Base-by-base conservation (phyloP, 2,329 filamentous ascomycete genomes). In the Xylariaceae sp. region DNA sequence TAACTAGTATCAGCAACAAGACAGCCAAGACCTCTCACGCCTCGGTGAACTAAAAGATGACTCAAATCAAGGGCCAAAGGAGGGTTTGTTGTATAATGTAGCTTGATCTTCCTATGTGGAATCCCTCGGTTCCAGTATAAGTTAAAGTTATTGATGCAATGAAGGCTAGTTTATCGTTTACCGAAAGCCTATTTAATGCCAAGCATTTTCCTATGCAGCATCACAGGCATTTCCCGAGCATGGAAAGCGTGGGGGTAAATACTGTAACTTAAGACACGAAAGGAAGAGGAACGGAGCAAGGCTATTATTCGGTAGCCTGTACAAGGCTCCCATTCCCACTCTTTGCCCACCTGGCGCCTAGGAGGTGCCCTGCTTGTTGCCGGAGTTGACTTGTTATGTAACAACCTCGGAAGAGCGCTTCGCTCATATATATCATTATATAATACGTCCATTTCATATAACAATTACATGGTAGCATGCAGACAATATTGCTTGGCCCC, bases 171-270 rank as follows among this genome's bases (percentile, higher is more conserved):
- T n/a, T 51, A 44, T 43, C 29, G 51, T 57, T 61, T 61, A 63
- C 61, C 59, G 61, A 63, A 55, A 52, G 32, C 48, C 49, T 43
- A 42, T 48, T 50, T 26, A 16, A 44, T 52, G 61, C 61, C 58
- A 61, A 63, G 61, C 58, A 52, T n/a, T n/a, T n/a, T n/a, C n/a
- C n/a, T n/a, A n/a, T n/a, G n/a, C n/a, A n/a, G n/a, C n/a, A n/a
- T n/a, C n/a, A n/a, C n/a, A n/a, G n/a, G n/a, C n/a, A n/a, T 52
- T 54, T 45, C 40, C 21, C 20, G 29, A 46, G 21, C 21, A 26
- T 18, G 21, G 21, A 56, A 50, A 48, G 50, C 61, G 61, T 61
- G 61, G 61, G 61, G 61, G 61, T 57, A 37, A 43, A 29, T n/a
- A n/a, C n/a, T n/a, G n/a, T n/a, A n/a, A n/a, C n/a, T n/a, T n/a